Percentiles rank a stretch among this genome's conserved stretches.
Conservation (phyloP, 192 early-diverging fungal genomes). For the Backusella macrospora region DNA sequence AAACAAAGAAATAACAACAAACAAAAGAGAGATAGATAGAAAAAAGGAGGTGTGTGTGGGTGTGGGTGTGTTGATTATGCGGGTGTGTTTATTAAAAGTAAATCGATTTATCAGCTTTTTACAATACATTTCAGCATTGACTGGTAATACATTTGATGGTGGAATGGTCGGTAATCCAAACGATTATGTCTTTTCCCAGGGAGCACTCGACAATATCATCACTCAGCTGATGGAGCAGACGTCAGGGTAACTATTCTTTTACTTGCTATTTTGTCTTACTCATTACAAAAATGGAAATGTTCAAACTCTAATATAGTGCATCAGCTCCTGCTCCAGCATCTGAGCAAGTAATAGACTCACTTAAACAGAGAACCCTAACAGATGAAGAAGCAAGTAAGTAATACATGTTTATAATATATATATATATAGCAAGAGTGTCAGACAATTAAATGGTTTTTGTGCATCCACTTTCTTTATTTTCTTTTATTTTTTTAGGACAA, state of each 20-base stretch:
- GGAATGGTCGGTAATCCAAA: conserved; percentile 60
- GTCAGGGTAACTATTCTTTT: conserved; percentile 42
- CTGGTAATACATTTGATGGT: conserved; percentile 46
- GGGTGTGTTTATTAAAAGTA: neutral
- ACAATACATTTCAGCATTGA: conserved; percentile 35
- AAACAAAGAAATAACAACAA: neutral
- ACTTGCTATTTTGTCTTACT: neutral
- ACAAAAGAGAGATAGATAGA: neutral
- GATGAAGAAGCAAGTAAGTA: conserved; percentile 48
- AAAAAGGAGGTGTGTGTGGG: neutral
- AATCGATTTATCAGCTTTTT: conserved; percentile 19
- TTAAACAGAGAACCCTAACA: conserved; percentile 59
- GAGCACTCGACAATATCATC: conserved; percentile 87
- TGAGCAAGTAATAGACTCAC: conserved; percentile 69
- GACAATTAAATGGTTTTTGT: no score
- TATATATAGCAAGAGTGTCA: no score
- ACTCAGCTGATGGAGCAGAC: conserved; percentile 81
- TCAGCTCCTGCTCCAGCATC: conserved; percentile 82
- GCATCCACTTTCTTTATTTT: neutral
- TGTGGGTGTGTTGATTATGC: no score
- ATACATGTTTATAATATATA: neutral
- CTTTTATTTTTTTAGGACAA: conserved; percentile 41
- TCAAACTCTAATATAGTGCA: conserved; percentile 39
- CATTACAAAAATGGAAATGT: neutral
- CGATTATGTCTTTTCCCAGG: conserved; percentile 88